A percentile compares a stretch with the other conserved stretches of the same genome.
Evolutionary conservation across 108 stramenopile genomes (phyloP).

Genomic region (Stephanodiscus triporus): DNA sequence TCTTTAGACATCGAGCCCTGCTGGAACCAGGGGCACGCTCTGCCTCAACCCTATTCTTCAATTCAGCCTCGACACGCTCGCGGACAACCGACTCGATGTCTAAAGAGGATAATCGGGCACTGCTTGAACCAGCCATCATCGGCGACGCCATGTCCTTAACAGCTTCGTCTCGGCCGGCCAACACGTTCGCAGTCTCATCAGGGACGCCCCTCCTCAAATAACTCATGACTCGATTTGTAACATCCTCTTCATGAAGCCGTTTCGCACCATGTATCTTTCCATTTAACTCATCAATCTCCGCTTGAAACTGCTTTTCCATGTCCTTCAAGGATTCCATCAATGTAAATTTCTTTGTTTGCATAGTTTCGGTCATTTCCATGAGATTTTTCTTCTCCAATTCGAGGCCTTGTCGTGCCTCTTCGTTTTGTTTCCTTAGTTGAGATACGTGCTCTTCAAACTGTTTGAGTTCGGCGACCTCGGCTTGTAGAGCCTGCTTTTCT

Average conservation of each 20-base stretch:
- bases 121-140: background rate
- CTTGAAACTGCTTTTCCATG: constrained; percentile 14
- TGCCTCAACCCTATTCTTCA: background rate
- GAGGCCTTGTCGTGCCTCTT: constrained; percentile 20
- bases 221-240: constrained; percentile 18
- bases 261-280: constrained; percentile 14
- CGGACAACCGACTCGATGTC: constrained; percentile 24
- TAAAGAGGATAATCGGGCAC: background rate
- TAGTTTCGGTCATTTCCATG: constrained; percentile 12
- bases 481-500: constrained; percentile 33
- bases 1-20: no score
- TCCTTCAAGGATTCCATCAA: constrained; percentile 32
- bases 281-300: constrained; percentile 36
- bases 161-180: background rate
- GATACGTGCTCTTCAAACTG: constrained; percentile 20
- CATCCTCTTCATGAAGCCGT: constrained; percentile 24
- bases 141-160: background rate
- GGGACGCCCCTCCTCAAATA: constrained; percentile 1
- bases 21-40: no score
- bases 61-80: constrained; percentile 22
- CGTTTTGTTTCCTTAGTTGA: constrained; percentile 14
- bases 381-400: constrained; percentile 28
- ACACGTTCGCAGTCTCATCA: constrained; percentile 1
- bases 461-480: constrained; percentile 32
- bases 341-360: constrained; percentile 32